Evolutionary conservation across 2,329 filamentous ascomycete species (phyloP).

Genomic region (Parastagonospora nodorum): DNA sequence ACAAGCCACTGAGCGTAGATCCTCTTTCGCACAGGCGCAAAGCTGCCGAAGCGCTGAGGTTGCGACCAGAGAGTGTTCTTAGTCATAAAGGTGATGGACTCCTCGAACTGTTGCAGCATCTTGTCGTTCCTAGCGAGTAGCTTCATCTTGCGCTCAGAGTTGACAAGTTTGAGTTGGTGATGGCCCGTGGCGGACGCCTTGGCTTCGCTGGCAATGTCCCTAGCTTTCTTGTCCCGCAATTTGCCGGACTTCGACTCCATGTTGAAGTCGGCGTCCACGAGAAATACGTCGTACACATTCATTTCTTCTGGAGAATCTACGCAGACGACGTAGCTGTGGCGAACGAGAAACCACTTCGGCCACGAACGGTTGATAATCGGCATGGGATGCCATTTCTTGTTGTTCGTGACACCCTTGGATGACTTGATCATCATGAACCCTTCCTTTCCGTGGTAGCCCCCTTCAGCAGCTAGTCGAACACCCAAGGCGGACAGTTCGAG

Average conservation of each 20-base stretch:
- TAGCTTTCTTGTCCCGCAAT: conserved; percentile 58
- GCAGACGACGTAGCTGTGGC: conserved; percentile 96
- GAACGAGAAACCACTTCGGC: conserved; percentile 97
- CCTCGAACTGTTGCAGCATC: conserved; percentile 88
- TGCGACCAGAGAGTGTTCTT: conserved; percentile 81
- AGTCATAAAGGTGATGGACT: conserved; percentile 87
- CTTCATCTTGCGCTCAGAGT: conserved; percentile 90
- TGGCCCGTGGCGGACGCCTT: conserved; percentile 71
- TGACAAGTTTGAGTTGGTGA: conserved; percentile 85
- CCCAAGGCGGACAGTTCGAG: conserved; percentile 92
- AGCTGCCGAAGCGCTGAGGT: conserved; percentile 87
- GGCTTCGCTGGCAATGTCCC: conserved; percentile 68
- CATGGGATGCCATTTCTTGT: conserved; percentile 76
- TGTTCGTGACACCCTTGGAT: conserved; percentile 84
- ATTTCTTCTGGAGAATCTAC: conserved; percentile 99
- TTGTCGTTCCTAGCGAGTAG: conserved; percentile 89
- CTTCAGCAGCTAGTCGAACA: conserved; percentile 90
- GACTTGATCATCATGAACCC: conserved; percentile 92
- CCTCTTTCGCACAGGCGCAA: conserved; percentile 83
- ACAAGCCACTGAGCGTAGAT: conserved; percentile 97
- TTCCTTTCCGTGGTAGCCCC: conserved; percentile 97
- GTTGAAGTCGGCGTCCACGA: conserved; percentile 88
- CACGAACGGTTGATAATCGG: conserved; percentile 82
- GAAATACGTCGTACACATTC: conserved; percentile 97
- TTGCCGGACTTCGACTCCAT: conserved; percentile 72